These are phyloP conservation scores for Schwanniomyces pseudopolymorphus DNA, from an alignment of 805 yeast species.

Conservation along the genomic window DNA sequence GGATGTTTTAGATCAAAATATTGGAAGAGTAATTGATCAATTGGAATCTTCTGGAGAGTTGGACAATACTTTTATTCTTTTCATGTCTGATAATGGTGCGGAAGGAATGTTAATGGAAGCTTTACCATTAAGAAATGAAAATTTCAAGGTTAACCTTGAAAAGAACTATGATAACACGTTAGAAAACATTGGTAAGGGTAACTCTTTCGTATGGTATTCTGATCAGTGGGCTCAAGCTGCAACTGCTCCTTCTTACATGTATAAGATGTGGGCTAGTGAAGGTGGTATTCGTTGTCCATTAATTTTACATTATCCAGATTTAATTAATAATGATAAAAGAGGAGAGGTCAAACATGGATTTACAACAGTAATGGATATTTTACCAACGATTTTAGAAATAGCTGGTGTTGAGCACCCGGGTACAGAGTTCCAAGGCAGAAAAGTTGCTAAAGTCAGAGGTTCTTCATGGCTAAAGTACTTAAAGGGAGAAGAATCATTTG, in stretches of 20 bases:
- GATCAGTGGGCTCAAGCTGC: constrained; percentile 66
- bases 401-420: constrained; percentile 49
- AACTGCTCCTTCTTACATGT: constrained; percentile 55
- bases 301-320: constrained; percentile 45
- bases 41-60: constrained; percentile 43
- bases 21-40: constrained; percentile 48
- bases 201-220: constrained; percentile 52
- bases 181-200: constrained; percentile 48
- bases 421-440: constrained; percentile 36
- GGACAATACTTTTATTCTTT: constrained; percentile 56
- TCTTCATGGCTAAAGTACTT: constrained; percentile 44
- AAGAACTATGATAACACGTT: constrained; percentile 41
- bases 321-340: constrained; percentile 12
- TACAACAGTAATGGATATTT: constrained; percentile 58
- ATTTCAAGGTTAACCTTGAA: constrained; percentile 23
- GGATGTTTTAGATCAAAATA: constrained; percentile 49
- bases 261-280: constrained; percentile 58
- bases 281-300: constrained; percentile 62
- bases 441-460: constrained; percentile 47
- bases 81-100: constrained; percentile 67
- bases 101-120: constrained; percentile 62
- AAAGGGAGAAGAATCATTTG: constrained; percentile 19
- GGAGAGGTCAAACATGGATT: constrained; percentile 27
- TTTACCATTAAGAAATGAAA: constrained; percentile 40
- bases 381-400: constrained; percentile 54